Evolutionary conservation across 768 basidiomycete genomes (phyloP), one percentile per base, ranked within the genome.

Genomic region (Podaxis sp.): DNA sequence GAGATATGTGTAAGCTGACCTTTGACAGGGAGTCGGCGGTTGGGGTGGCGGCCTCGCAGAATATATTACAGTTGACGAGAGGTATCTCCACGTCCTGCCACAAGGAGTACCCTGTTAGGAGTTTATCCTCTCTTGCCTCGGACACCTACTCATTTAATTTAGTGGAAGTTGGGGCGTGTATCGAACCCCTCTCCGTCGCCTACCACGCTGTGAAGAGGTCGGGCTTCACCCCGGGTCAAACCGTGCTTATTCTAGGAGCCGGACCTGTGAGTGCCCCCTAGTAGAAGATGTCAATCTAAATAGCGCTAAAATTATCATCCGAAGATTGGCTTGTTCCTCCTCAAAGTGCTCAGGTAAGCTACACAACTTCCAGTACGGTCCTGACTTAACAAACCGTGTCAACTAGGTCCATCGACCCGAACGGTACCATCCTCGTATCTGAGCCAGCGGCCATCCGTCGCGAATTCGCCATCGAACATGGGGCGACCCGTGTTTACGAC

Each of bases 131-230:
- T 54, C 8, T 22, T 36, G 12, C 7, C 19, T n/a, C 29, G 55
- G 58, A n/a, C 50, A 13, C 57, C 58, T 29, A 15, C 37, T 51
- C 24, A 50, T 17, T 7, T 17, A 17, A 9, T 29, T 1, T 46
- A 82, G 82, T 83, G 49, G 81, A 83, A 19, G 65, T 80, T 9
- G 82, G 79, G 1, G 81, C 81, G 2, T 76, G 77, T 64, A 71
- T 80, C 12, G 82, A 83, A 66, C 81, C 82, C 0, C 72, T 83
- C 5, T 73, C 80, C 1, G 80, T 82, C 2, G 79, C 78, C 0
- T 80, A 76, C 69, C 76, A 82, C 53, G 78, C 79, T 1, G 76
- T 80, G 17, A 78, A 80, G 64, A 70, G 72, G 37, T 76, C 77
- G 1, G 73, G 73, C 0, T 77, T 79, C 65, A 71, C 71, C 59